Conservation (phyloP, 768 basidiomycete species). For the Artomyces pyxidatus region DNA sequence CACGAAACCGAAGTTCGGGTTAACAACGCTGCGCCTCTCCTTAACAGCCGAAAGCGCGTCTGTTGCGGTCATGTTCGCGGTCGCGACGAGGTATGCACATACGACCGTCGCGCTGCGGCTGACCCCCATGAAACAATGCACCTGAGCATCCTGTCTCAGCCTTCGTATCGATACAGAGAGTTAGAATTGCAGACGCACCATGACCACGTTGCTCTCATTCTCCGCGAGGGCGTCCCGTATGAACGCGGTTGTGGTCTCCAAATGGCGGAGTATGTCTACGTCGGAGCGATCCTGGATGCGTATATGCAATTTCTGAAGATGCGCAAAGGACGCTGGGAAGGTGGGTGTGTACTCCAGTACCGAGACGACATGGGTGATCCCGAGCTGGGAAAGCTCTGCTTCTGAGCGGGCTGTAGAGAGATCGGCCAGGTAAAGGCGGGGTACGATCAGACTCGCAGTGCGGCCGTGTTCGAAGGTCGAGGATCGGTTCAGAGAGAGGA, state of each 20-base stretch:
- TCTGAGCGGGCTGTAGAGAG: constrained; percentile 44
- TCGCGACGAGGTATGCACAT: constrained; percentile 50
- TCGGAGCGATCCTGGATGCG: constrained; percentile 33
- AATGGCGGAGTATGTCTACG: constrained; percentile 36
- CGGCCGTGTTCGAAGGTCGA: constrained; percentile 9
- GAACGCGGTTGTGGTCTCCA: constrained; percentile 43
- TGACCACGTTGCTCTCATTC: constrained; percentile 35
- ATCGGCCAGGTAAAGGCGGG: constrained; percentile 58
- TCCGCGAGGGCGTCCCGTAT: constrained; percentile 40
- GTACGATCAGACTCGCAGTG: constrained; percentile 27
- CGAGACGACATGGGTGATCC: constrained; percentile 69
- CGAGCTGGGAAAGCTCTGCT: constrained; percentile 41
- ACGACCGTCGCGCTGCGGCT: constrained; percentile 73
- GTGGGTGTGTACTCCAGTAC: constrained; percentile 45
- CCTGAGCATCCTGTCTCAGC: constrained; percentile 30
- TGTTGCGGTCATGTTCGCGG: constrained; percentile 19
- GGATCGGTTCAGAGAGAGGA: too few species aligned
- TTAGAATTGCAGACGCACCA: constrained; percentile 40
- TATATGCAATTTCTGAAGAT: constrained; percentile 46
- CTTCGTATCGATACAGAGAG: too few species aligned
- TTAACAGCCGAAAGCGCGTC: constrained; percentile 21
- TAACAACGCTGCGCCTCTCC: constrained; percentile 18
- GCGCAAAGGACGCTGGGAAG: constrained; percentile 29
- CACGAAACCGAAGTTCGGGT: constrained; percentile 26
- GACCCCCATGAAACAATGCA: constrained; percentile 72